phyloP scores from a whole-genome alignment of 441 rosid species.

The Adansonia rubrostipa region DNA sequence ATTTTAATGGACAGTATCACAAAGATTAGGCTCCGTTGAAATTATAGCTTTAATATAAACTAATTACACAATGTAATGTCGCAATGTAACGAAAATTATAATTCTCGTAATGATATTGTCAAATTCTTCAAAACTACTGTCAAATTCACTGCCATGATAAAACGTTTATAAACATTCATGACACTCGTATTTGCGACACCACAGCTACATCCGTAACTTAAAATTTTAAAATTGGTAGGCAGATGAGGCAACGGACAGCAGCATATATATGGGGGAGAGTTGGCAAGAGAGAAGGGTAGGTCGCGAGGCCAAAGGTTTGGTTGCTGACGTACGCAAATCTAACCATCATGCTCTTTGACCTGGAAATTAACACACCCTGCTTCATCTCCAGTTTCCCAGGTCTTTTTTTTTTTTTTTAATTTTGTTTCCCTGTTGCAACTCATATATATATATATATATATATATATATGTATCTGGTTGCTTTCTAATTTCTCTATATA shows the following conservation, averaged over 20 bases:
- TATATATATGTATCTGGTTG: background rate
- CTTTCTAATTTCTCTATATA: background rate
- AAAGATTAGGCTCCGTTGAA: background rate
- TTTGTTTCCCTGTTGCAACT: background rate
- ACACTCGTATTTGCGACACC: no score
- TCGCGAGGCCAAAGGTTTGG: background rate
- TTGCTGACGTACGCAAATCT: background rate
- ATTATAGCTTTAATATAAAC: no score
- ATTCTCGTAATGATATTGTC: no score
- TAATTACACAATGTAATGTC: no score
- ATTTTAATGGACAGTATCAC: no score
- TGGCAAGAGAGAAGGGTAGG: constrained; percentile 5
- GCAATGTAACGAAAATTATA: no score
- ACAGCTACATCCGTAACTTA: no score
- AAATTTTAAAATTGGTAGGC: background rate
- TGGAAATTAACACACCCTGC: background rate
- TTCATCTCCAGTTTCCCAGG: background rate
- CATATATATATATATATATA: background rate
- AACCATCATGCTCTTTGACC: background rate
- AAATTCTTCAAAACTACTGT: no score
- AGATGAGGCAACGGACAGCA: background rate
- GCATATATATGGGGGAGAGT: no score
- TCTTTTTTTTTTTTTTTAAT: background rate
- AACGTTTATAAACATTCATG: no score
- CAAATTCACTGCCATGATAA: no score